Evolutionary conservation across 2,329 filamentous ascomycete genomes (phyloP), one percentile per base, ranked within the genome.

Genomic region (Thielaviopsis punctulata): DNA sequence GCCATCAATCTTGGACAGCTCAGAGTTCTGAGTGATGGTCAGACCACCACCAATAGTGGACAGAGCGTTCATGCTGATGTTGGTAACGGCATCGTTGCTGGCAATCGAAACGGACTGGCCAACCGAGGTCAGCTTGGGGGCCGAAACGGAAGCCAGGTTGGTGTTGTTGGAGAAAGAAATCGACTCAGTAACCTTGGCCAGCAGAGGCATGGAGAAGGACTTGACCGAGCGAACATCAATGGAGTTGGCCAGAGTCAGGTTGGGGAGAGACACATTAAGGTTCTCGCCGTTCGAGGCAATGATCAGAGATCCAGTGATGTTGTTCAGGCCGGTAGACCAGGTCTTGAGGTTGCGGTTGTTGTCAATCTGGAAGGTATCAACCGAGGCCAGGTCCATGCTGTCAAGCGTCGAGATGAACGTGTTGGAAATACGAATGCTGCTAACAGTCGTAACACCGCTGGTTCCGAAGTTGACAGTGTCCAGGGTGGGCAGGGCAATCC

Each of bases 11-110:
- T 70, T 64, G 53, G 68, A 60, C 30, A 95, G 76, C 52, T 73
- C 71, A 56, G 86, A 86, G 81, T 96, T 95, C 79, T 95, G 94
- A 68, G 85, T 82, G 63, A 98, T 79, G 60, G 84, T 80, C 65
- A 94, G 77, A 65, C 84, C 86, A 70, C 86, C 89, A 59, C 76
- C 79, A 61, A 95, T 76, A 52, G 69, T 75, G 58, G 72, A 74
- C 45, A 96, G 73, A 21, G 63, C 46, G 47, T 84, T 81, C 68
- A 94, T 76, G 55, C 82, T 80, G 67, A 95, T 73, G 76, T 94
- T 95, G 64, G 69, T 65, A 49, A 84, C 69, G 56, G 72, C 64
- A 43, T 67, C 65, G 71, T 83, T 83, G 69, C 74, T 75, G 64
- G 79, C 72, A 60, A 84, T 77, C 3, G 79, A 77, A 55, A 84